Percentiles rank a stretch among this genome's conserved stretches.
phyloP scores from a whole-genome alignment of 2,329 filamentous ascomycete species.

The Phaeomoniella chlamydospora region DNA sequence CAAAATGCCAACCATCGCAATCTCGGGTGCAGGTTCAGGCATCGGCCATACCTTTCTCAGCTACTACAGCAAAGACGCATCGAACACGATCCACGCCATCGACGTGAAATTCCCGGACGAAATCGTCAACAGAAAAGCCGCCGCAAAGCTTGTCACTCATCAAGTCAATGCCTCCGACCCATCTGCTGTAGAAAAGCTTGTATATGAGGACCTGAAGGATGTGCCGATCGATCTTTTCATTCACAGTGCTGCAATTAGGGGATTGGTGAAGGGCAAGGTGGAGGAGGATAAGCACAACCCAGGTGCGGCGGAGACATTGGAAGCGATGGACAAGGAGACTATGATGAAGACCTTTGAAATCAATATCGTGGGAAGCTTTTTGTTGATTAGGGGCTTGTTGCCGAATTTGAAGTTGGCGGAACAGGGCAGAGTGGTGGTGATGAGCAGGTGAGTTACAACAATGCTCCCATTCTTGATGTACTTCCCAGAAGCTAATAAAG shows the following conservation, averaged over 20 bases:
- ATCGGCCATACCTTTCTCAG: constrained; percentile 22
- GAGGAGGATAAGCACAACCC: background rate
- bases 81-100: constrained; percentile 2
- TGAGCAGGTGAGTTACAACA: constrained; percentile 7
- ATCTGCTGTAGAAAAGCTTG: constrained; percentile 1
- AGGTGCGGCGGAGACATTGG: constrained; percentile 16
- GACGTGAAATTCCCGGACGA: constrained; percentile 1
- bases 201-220: constrained; percentile 7
- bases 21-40: constrained; percentile 26
- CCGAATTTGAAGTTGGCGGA: constrained; percentile 8
- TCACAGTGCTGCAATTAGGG: constrained; percentile 26
- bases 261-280: constrained; percentile 12
- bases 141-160: constrained; percentile 11
- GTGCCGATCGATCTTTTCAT: constrained; percentile 23
- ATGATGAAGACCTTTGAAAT: constrained; percentile 22
- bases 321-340: constrained; percentile 8
- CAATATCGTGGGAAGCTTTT: constrained; percentile 29
- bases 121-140: background rate
- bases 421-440: background rate
- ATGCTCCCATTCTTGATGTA: constrained; percentile 11
- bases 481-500: constrained; percentile 10
- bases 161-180: constrained; percentile 10
- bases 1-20: constrained; percentile 22
- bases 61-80: background rate
- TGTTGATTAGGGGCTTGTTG: constrained; percentile 29